Percentiles rank a stretch among this genome's conserved stretches.
Conservation (phyloP, 805 yeast genomes). For the Cyberlindnera mississippiensis region DNA sequence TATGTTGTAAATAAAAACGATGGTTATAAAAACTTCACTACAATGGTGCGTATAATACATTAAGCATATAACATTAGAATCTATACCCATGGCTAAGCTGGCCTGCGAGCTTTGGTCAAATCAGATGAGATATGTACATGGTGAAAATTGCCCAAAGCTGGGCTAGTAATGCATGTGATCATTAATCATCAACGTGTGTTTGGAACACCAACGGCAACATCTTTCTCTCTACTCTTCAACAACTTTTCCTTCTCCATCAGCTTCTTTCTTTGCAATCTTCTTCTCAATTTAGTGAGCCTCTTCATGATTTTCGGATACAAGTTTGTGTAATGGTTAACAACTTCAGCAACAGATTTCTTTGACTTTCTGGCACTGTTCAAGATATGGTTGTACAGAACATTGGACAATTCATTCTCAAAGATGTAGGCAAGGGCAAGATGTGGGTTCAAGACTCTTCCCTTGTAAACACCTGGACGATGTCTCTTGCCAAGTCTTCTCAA, state of each 20-base stretch:
- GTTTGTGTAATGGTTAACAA: constrained; percentile 18
- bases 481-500: constrained; percentile 17
- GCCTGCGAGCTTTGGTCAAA: too few species aligned
- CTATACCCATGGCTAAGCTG: too few species aligned
- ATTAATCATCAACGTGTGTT: constrained; percentile 1
- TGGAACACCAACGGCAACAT: too few species aligned
- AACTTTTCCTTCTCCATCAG: not conserved
- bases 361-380: constrained; percentile 8
- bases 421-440: constrained; percentile 28
- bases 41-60: too few species aligned
- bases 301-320: constrained; percentile 33
- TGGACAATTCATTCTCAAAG: constrained; percentile 18
- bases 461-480: constrained; percentile 21
- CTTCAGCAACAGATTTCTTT: constrained; percentile 11
- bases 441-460: constrained; percentile 26
- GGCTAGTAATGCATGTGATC: not conserved
- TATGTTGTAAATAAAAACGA: too few species aligned
- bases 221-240: not conserved
- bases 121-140: too few species aligned
- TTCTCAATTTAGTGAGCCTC: constrained; percentile 19
- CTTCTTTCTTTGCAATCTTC: constrained; percentile 7
- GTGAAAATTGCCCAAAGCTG: too few species aligned
- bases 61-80: too few species aligned
- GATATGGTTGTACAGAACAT: constrained; percentile 26
- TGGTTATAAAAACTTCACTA: too few species aligned